Evolutionary conservation across 2,329 filamentous ascomycete species (phyloP).

Genomic region (Alternaria sp.): DNA sequence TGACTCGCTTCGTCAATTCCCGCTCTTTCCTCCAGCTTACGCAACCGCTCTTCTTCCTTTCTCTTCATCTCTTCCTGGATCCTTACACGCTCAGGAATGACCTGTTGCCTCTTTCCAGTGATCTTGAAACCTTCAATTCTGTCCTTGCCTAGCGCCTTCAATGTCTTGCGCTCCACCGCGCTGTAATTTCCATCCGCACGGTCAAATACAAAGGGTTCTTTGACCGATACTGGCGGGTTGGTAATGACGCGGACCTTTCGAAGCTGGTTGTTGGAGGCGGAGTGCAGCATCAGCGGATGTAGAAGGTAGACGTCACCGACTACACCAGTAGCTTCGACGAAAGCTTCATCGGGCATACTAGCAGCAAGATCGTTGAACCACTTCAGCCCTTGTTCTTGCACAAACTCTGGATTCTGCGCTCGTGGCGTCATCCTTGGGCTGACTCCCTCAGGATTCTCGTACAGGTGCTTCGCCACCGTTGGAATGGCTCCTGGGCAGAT

Average conservation of each 20-base stretch:
- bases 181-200: constrained; percentile 62
- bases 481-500: constrained; percentile 69
- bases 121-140: constrained; percentile 64
- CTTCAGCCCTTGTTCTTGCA: constrained; percentile 52
- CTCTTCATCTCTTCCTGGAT: constrained; percentile 62
- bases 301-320: constrained; percentile 67
- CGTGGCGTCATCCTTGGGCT: constrained; percentile 71
- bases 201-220: constrained; percentile 63
- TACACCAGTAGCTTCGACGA: constrained; percentile 64
- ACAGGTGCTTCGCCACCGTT: constrained; percentile 64
- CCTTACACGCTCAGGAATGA: constrained; percentile 61
- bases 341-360: constrained; percentile 50
- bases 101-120: constrained; percentile 57
- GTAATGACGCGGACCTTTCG: constrained; percentile 63
- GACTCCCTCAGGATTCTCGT: constrained; percentile 71
- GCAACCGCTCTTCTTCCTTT: constrained; percentile 58
- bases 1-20: constrained; percentile 14
- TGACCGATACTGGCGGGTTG: constrained; percentile 63
- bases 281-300: constrained; percentile 70
- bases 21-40: constrained; percentile 36
- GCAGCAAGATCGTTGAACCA: constrained; percentile 58
- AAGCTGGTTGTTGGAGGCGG: constrained; percentile 60
- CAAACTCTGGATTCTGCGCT: constrained; percentile 57
- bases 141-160: constrained; percentile 59
- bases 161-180: constrained; percentile 65